Conservation (phyloP, 306 rosid genomes). For the Vigna mungo region DNA sequence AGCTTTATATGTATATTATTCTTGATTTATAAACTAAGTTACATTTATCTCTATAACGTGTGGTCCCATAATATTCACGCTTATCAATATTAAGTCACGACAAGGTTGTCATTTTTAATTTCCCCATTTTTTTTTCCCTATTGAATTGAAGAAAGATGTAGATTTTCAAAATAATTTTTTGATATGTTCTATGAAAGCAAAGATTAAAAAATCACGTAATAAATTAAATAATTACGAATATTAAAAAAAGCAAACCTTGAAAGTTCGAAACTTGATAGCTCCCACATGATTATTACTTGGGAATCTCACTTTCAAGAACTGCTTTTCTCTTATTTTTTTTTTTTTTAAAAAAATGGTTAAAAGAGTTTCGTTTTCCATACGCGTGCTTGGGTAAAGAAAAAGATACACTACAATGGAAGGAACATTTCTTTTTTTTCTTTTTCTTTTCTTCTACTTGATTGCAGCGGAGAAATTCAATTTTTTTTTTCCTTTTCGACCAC, state of each 20-base stretch:
- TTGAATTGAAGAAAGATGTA: constrained; percentile 29
- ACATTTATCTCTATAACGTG: constrained; percentile 9
- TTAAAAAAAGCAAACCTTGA: constrained; percentile 33
- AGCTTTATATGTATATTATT: constrained; percentile 56
- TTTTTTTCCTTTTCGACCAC: not conserved
- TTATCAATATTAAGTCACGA: constrained; percentile 33
- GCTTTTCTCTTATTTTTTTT: constrained; percentile 33
- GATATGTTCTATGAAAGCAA: constrained; percentile 45
- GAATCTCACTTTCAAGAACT: constrained; percentile 53
- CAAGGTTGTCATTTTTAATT: constrained; percentile 28
- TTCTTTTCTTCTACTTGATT: constrained; percentile 29
- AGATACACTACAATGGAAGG: constrained; percentile 7
- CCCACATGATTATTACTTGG: constrained; percentile 64
- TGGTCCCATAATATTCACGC: constrained; percentile 57
- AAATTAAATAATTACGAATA: constrained; percentile 9
- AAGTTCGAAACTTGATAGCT: constrained; percentile 49
- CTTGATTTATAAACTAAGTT: constrained; percentile 29
- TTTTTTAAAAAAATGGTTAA: constrained; percentile 33
- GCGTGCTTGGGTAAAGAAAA: constrained; percentile 47
- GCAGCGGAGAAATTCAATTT: constrained; percentile 1
- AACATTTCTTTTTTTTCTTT: not conserved
- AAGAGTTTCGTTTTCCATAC: constrained; percentile 46
- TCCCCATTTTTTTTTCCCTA: not conserved
- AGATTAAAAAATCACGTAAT: constrained; percentile 25
- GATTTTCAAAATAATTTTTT: constrained; percentile 49